Evolutionary conservation across 345 rosid genomes (phyloP), one percentile per base, ranked within the genome.

Genomic region (Salix koriyanagi): DNA sequence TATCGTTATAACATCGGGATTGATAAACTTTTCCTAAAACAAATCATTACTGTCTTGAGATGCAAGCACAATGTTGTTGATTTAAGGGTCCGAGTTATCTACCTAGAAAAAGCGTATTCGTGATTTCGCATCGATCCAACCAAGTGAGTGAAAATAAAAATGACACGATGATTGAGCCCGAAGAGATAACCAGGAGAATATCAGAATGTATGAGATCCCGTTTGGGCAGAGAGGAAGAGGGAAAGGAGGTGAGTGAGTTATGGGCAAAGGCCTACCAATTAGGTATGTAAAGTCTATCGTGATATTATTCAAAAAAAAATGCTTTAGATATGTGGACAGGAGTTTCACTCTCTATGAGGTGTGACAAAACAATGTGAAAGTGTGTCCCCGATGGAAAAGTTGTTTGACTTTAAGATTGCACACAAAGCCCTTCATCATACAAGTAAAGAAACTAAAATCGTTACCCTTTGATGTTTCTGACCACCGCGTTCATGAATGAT

Each of bases 391-490:
- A 11, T 14, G 28, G 13, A 66, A 81, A 83, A 54, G 76, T 71
- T 56, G 65, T 71, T 81, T 81, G 88, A 79, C 84, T 12, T 69
- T 77, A 5, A 67, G 75, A 67, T 80, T 75, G 58, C 50, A 39
- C 58, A 46, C 23, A 65, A 58, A 46, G 32, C 68, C 14, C 75
- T 42, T 66, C 68, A 70, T 61, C 82, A 73, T 61, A 32, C 2
- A 78, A 21, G 52, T 60, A 80, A 74, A 78, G 76, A 37, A 75
- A 78, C 50, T 64, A 79, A 78, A 78, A 77, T 39, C 48, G 65
- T 54, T 41, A 6, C 77, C 74, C 83, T 83, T 85, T 80, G 61
- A 42, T 76, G 13, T 42, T 71, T 34, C 1, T 70, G 65, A 26
- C 28, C 34, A 1, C 71, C 3, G 18, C 13, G 4, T 9, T 56